These are phyloP conservation scores for Beauveria sp. DNA, from an alignment of 2,329 filamentous ascomycete species.

Conservation along the genomic window DNA sequence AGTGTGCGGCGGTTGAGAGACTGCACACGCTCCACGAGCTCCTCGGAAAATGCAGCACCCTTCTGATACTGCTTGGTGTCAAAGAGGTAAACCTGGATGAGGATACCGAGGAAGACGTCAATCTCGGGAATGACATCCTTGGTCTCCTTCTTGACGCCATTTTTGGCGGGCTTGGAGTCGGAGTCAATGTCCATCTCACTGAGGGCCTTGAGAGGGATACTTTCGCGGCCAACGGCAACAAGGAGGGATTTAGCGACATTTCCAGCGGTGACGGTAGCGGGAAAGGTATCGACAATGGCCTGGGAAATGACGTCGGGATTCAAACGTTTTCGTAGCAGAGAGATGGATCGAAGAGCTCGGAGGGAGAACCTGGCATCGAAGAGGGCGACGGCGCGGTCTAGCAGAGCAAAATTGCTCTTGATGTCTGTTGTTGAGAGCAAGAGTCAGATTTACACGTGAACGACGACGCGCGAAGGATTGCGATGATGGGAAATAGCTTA, in stretches of 20 bases:
- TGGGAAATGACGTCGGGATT: constrained; percentile 73
- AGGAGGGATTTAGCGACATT: constrained; percentile 63
- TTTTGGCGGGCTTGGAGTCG: constrained; percentile 48
- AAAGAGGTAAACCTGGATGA: constrained; percentile 80
- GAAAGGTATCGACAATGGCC: constrained; percentile 74
- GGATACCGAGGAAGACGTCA: constrained; percentile 80
- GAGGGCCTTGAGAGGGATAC: constrained; percentile 51
- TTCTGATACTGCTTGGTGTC: constrained; percentile 75
- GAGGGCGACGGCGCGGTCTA: constrained; percentile 84
- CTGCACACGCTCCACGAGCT: constrained; percentile 77
- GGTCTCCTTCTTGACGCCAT: constrained; percentile 53
- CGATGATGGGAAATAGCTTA: constrained; percentile 26
- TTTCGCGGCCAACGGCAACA: constrained; percentile 58
- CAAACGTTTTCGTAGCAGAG: constrained; percentile 86
- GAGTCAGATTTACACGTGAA: constrained; percentile 15
- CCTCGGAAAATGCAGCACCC: constrained; percentile 77
- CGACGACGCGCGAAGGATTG: constrained; percentile 3
- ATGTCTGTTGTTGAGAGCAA: constrained; percentile 56
- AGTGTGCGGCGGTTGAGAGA: constrained; percentile 86
- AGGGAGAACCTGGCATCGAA: constrained; percentile 96
- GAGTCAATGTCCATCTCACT: constrained; percentile 68
- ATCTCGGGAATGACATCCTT: constrained; percentile 82
- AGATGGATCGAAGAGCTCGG: constrained; percentile 88
- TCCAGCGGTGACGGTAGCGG: constrained; percentile 51
- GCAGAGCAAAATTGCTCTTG: constrained; percentile 83